These are phyloP conservation scores for Santalum album DNA, from an alignment of 164 flowering plant genomes.

Conservation along the genomic window DNA sequence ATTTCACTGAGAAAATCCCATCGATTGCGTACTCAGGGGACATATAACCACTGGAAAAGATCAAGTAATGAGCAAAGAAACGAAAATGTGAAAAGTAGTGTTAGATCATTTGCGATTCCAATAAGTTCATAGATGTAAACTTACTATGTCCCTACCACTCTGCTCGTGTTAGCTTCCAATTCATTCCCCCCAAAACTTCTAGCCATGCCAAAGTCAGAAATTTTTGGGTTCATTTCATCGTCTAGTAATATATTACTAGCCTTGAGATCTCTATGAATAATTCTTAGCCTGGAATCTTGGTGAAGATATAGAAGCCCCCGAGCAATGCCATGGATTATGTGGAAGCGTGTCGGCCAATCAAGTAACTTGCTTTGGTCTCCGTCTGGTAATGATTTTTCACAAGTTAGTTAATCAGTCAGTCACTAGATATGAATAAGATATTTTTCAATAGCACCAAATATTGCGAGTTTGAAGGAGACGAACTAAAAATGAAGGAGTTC, in stretches of 20 bases:
- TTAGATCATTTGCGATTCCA: background rate
- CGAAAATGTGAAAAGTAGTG: background rate
- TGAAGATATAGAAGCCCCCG: background rate
- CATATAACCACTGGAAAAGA: background rate
- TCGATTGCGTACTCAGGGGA: background rate
- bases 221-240: background rate
- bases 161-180: background rate
- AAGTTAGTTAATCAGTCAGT: too few relatives aligned
- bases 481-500: background rate
- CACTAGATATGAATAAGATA: too few relatives aligned
- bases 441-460: too few relatives aligned
- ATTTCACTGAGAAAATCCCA: background rate
- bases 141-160: background rate
- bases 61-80: background rate
- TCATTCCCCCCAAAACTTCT: background rate
- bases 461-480: background rate
- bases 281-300: background rate
- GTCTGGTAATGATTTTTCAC: background rate
- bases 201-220: background rate
- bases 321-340: background rate
- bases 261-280: background rate
- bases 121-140: background rate
- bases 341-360: background rate
- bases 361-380: background rate
- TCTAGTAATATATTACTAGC: background rate